phyloP scores from a whole-genome alignment of 495 filamentous ascomycete species.

The Xylaria castorea region DNA sequence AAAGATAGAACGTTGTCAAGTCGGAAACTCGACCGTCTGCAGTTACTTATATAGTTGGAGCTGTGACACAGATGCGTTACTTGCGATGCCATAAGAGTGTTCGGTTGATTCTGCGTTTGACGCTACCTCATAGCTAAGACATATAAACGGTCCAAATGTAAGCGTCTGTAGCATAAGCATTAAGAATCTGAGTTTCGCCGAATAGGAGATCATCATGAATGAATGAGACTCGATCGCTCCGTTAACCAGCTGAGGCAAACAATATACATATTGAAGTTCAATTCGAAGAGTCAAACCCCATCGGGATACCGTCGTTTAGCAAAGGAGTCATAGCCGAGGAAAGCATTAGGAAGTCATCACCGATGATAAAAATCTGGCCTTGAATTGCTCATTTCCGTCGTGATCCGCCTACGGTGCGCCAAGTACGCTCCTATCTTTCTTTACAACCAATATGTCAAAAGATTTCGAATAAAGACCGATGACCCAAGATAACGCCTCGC shows the following conservation, averaged over 20 bases:
- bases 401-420: not conserved
- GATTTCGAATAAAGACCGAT: not conserved
- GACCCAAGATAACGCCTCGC: slow-evolving; percentile 18
- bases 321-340: not conserved
- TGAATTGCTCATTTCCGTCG: slow-evolving; percentile 9
- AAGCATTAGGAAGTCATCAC: not conserved
- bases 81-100: not conserved
- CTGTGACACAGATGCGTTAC: not conserved
- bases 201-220: not conserved
- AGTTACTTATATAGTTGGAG: no score
- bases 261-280: not conserved
- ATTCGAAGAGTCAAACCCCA: not conserved
- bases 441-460: not conserved
- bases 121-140: not conserved
- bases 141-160: no score
- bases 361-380: not conserved
- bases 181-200: not conserved
- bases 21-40: no score
- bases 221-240: not conserved
- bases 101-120: not conserved
- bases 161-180: not conserved
- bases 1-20: no score
- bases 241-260: not conserved
- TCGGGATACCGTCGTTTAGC: not conserved
- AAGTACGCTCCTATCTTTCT: not conserved